Evolutionary conservation across 495 filamentous ascomycete species (phyloP).

Genomic region (Annulohypoxylon nitens): DNA sequence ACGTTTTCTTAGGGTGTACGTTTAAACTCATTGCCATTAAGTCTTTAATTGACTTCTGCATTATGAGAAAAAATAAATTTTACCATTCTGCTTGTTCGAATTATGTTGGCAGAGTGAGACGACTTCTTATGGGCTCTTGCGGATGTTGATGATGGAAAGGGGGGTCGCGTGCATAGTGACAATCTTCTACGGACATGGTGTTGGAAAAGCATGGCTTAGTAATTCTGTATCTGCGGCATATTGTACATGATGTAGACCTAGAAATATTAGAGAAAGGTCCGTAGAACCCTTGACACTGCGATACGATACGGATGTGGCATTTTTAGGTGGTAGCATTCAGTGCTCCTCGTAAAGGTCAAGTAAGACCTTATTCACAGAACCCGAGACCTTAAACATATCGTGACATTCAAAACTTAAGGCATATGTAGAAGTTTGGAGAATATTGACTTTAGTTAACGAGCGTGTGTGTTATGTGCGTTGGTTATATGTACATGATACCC

Average conservation of each 20-base stretch:
- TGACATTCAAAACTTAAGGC: not conserved
- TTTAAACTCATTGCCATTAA: not conserved
- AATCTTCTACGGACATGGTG: no score
- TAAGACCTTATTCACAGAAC: not conserved
- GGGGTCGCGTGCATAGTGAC: no score
- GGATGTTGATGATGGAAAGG: no score
- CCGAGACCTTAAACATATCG: not conserved
- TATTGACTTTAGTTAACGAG: conserved; percentile 20
- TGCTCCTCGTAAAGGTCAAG: not conserved
- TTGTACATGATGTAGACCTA: no score
- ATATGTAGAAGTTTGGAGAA: not conserved
- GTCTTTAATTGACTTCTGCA: not conserved
- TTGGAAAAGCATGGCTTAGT: no score
- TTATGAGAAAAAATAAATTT: not conserved
- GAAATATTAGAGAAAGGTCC: not conserved
- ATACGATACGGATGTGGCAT: not conserved
- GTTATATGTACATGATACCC: conserved; percentile 37
- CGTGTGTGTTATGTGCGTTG: conserved; percentile 6
- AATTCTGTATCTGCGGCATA: no score
- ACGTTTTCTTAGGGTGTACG: not conserved
- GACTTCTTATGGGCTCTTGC: no score
- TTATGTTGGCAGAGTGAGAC: no score
- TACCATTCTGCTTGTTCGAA: no score
- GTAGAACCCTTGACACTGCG: not conserved
- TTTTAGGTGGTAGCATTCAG: not conserved